Percentiles rank a stretch among this genome's conserved stretches.
Conservation (phyloP, 225 moss, liverwort and hornwort species). For the Marchantia paleacea region DNA sequence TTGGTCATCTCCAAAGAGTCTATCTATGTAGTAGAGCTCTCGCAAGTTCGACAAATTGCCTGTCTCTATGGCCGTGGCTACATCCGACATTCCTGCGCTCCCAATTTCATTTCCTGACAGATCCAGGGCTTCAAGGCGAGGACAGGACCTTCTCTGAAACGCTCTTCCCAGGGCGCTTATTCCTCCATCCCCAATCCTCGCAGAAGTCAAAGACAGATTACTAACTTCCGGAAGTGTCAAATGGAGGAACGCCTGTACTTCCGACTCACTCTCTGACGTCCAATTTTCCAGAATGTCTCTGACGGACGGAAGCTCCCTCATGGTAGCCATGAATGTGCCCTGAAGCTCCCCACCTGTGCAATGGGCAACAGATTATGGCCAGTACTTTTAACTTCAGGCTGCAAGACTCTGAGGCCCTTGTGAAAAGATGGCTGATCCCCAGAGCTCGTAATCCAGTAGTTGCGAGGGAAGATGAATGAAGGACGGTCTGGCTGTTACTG, state of each 20-base stretch:
- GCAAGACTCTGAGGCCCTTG: not conserved
- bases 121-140: constrained; percentile 17
- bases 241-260: constrained; percentile 10
- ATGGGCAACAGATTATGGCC: not conserved
- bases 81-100: not conserved
- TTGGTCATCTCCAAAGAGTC: constrained; percentile 16
- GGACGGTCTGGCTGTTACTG: not conserved
- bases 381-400: not conserved
- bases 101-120: constrained; percentile 19
- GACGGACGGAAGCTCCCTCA: not conserved
- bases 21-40: constrained; percentile 20
- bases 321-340: constrained; percentile 4
- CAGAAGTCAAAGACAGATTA: constrained; percentile 14
- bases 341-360: not conserved
- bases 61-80: constrained; percentile 12
- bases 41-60: constrained; percentile 21
- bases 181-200: constrained; percentile 15
- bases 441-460: not conserved
- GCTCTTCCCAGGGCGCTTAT: constrained; percentile 16
- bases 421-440: not conserved
- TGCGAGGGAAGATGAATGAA: too few relatives aligned
- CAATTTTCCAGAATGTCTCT: constrained; percentile 10
- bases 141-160: constrained; percentile 3
- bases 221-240: not conserved
- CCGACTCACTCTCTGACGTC: constrained; percentile 3